Conservation (phyloP, 2,329 filamentous ascomycete species). For the Zymoseptoria crescenta region DNA sequence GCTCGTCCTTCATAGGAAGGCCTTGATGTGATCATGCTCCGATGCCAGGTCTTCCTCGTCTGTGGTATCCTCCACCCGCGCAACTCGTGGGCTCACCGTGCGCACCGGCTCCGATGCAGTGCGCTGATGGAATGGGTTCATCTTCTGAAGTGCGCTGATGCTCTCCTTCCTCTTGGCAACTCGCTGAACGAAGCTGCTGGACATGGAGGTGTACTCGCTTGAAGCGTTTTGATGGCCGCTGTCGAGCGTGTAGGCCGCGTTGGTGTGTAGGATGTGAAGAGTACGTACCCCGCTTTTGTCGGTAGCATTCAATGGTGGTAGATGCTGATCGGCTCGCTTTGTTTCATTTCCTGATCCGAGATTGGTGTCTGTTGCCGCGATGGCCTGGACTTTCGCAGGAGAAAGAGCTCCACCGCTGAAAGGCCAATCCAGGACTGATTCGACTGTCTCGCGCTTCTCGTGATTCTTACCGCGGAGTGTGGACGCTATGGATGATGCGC, state of each 20-base stretch:
- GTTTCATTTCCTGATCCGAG: no score
- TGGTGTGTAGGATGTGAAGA: neutral
- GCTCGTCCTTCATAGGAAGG: neutral
- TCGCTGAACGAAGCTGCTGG: neutral
- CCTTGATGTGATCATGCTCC: neutral
- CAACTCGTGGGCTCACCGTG: neutral
- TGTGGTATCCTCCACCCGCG: neutral
- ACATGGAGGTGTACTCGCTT: neutral
- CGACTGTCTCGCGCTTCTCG: neutral
- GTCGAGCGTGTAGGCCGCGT: neutral
- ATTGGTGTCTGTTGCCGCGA: neutral
- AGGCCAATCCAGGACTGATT: neutral
- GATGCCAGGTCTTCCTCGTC: neutral
- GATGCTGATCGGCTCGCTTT: no score
- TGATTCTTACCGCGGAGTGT: neutral
- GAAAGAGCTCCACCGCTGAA: neutral
- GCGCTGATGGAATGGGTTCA: neutral
- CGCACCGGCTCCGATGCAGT: neutral
- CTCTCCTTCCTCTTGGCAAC: neutral
- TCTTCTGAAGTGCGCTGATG: neutral
- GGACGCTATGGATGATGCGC: neutral
- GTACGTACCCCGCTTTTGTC: no score
- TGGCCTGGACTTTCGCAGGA: neutral
- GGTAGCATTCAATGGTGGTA: no score
- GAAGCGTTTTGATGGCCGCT: neutral